Evolutionary conservation across 2,329 filamentous ascomycete species (phyloP), one percentile per base, ranked within the genome.

Genomic region (Chaetomiaceae sp.): DNA sequence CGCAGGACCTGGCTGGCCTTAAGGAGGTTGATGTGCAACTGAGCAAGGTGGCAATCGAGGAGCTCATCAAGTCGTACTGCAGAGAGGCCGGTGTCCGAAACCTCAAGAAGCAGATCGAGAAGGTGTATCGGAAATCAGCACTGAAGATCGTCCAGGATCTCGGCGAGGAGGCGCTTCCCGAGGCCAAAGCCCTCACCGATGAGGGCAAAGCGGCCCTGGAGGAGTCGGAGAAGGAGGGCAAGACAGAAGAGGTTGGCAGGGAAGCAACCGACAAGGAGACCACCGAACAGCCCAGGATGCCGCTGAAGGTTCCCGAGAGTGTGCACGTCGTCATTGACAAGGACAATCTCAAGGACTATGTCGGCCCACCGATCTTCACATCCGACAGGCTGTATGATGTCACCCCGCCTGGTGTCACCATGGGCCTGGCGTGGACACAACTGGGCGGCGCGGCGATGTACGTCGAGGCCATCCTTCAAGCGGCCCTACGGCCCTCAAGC

Each of bases 21-120:
- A 90, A 95, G 67, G 82, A 94, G 18, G 92, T 91, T 18, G 87
- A 96, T 65, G 91, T 99, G n/a, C 76, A 76, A n/a, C 77, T 99
- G 38, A 86, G 84, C 57, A 85, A 90, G 61, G 86, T 88, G 53
- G 95, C 92, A 11, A 95, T 99, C 40, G 87, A 94, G 65, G 94
- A 99, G 71, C 79, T 99, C 40, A 99, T 99, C 75, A 97, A 97
- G 74, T 95, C 90, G 21, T 99, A 99, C 75, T 96, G 91, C 73
- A 88, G 94, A 38, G 94, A 99, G 72, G 96, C 90, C 38, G 94
- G 94, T 63, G 95, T 99, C 8, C 86, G 94, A 61, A 99, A 99
- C 67, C 75, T 99, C 56, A 99, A 99, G 81, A 97, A 99, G 76
- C 92, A 97, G 70, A 99, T 99, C 57, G 94, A 99, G 70, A 99